These are phyloP conservation scores for Phytophthora multivora DNA, from an alignment of 352 stramenopile species.

Conservation along the genomic window DNA sequence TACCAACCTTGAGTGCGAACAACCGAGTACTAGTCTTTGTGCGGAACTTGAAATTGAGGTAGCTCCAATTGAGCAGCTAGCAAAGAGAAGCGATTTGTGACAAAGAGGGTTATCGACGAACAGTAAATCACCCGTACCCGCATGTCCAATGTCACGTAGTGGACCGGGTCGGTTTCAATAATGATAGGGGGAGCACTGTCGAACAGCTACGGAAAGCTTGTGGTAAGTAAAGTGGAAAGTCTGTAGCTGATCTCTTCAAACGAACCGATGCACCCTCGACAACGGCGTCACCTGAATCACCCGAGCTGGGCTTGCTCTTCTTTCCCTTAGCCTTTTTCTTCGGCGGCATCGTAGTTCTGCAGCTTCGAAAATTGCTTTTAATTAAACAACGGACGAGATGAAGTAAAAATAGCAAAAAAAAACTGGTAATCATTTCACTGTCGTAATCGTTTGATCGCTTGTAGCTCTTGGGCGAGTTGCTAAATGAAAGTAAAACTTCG, in stretches of 20 bases:
- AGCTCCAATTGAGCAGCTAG: slow-evolving; percentile 68
- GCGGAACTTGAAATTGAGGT: slow-evolving; percentile 63
- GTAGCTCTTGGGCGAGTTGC: not conserved
- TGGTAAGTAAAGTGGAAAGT: not conserved
- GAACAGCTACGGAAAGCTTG: slow-evolving; percentile 22
- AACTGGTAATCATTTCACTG: slow-evolving; percentile 4
- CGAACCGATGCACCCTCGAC: slow-evolving; percentile 23
- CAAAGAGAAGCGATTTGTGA: not conserved
- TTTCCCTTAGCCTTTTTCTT: slow-evolving; percentile 55
- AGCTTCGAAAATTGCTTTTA: not conserved
- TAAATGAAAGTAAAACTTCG: not conserved
- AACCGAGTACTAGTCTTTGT: slow-evolving; percentile 56
- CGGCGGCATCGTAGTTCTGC: slow-evolving; percentile 29
- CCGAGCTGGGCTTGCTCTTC: slow-evolving; percentile 25
- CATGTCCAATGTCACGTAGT: slow-evolving; percentile 67
- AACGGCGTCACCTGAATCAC: slow-evolving; percentile 13
- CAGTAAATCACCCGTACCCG: slow-evolving; percentile 26
- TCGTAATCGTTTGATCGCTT: slow-evolving; percentile 2
- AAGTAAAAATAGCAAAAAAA: slow-evolving; percentile 14
- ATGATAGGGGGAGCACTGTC: slow-evolving; percentile 44
- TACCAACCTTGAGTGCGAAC: slow-evolving; percentile 50
- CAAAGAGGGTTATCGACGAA: not conserved
- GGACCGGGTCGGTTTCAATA: slow-evolving; percentile 38
- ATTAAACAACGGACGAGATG: slow-evolving; percentile 5
- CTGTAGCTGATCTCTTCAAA: not conserved